Conservation (phyloP, 257 asterid genomes). For the Anisodus tanguticus region DNA sequence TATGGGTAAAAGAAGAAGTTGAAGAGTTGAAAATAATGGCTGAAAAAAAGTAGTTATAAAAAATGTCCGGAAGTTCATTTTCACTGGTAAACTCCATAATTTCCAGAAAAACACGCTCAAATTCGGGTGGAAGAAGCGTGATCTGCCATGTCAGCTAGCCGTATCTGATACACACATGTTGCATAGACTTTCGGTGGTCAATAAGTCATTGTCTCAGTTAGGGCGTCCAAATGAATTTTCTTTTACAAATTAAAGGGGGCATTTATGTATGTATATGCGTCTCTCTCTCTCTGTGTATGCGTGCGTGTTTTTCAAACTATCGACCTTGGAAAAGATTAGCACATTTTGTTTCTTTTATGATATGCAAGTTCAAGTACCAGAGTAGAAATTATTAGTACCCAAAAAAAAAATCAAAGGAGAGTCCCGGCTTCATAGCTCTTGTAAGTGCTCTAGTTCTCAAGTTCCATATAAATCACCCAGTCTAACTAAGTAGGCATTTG, state of each 20-base stretch:
- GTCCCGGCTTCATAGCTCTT: background rate
- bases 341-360: background rate
- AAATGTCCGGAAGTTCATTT: background rate
- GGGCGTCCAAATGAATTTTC: background rate
- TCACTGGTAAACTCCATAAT: background rate
- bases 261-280: background rate
- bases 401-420: background rate
- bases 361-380: background rate
- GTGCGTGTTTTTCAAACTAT: background rate
- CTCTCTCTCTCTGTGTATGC: background rate
- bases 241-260: background rate
- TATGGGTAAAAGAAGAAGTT: background rate
- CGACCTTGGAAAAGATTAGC: background rate
- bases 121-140: background rate
- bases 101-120: background rate
- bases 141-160: background rate
- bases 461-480: slow-evolving; percentile 1
- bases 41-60: background rate
- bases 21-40: background rate
- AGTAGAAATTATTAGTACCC: background rate
- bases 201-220: too few species aligned
- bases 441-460: background rate
- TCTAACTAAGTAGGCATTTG: background rate
- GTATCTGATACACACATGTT: background rate
- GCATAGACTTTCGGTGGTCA: background rate